Evolutionary conservation across 176 grass and related monocot genomes (phyloP).

Genomic region (Oryza glumipatula): DNA sequence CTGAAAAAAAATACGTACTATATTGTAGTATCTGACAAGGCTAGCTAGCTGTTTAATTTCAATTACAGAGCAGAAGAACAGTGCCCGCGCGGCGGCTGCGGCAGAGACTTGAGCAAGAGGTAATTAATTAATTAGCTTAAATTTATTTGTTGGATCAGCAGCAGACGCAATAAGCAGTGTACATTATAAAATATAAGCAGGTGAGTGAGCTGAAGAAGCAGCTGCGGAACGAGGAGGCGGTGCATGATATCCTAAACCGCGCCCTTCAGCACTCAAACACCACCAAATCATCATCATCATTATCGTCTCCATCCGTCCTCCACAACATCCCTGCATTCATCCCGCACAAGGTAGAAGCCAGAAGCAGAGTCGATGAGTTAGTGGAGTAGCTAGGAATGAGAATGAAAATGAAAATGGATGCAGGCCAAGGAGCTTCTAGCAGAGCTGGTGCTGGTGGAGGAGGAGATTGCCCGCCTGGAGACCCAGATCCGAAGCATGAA

Average conservation of each 20-base stretch:
- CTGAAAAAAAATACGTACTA: no score
- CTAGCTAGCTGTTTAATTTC: no score
- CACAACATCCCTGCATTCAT: slow-evolving; percentile 57
- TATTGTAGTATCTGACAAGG: no score
- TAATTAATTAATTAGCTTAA: not conserved
- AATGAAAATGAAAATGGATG: no score
- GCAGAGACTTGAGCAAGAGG: slow-evolving; percentile 62
- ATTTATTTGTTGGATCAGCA: no score
- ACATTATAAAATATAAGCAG: not conserved
- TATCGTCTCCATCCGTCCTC: not conserved
- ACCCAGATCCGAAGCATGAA: slow-evolving; percentile 58
- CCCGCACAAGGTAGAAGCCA: slow-evolving; percentile 37
- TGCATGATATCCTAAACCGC: slow-evolving; percentile 64
- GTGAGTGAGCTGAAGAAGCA: slow-evolving; percentile 55
- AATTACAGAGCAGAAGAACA: not conserved
- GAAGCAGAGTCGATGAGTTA: no score
- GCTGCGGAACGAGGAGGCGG: slow-evolving; percentile 54
- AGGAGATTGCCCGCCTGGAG: slow-evolving; percentile 86
- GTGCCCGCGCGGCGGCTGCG: not conserved
- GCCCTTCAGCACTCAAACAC: slow-evolving; percentile 41
- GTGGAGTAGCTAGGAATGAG: no score
- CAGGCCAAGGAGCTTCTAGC: slow-evolving; percentile 84
- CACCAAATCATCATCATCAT: no score
- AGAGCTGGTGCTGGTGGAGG: slow-evolving; percentile 88
- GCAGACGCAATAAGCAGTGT: not conserved